A percentile compares a stretch with the other conserved stretches of the same genome.
Evolutionary conservation across 805 yeast genomes (phyloP).

Genomic region (Wickerhamomyces bovis): DNA sequence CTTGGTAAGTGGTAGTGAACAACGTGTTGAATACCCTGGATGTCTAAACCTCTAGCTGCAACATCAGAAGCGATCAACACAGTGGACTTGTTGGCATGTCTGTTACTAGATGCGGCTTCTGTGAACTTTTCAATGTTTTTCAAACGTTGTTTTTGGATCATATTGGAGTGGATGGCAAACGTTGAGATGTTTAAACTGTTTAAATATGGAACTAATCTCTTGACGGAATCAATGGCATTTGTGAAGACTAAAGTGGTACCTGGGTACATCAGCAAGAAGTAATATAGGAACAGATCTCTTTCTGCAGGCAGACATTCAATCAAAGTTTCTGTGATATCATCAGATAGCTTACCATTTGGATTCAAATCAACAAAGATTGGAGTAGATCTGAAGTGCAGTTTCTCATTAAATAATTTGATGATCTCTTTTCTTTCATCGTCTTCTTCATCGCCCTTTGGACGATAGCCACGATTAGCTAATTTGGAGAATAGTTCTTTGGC

Average conservation of each 20-base stretch:
- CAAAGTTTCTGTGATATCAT: slow-evolving; percentile 72
- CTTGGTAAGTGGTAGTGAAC: slow-evolving; percentile 94
- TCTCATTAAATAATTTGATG: slow-evolving; percentile 55
- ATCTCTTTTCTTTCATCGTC: slow-evolving; percentile 48
- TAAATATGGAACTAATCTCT: slow-evolving; percentile 72
- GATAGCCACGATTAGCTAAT: slow-evolving; percentile 39
- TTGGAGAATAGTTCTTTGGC: slow-evolving; percentile 76
- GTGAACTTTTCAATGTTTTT: slow-evolving; percentile 79
- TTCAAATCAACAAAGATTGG: slow-evolving; percentile 80
- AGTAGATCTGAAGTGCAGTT: slow-evolving; percentile 63
- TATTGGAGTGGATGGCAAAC: slow-evolving; percentile 83
- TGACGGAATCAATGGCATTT: slow-evolving; percentile 92
- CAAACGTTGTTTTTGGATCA: slow-evolving; percentile 91
- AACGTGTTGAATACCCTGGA: slow-evolving; percentile 85
- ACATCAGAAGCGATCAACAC: slow-evolving; percentile 93
- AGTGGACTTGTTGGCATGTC: slow-evolving; percentile 41
- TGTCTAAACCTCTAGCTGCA: slow-evolving; percentile 97
- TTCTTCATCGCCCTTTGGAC: slow-evolving; percentile 25
- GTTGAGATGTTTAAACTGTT: slow-evolving; percentile 61
- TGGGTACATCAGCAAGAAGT: slow-evolving; percentile 78
- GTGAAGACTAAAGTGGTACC: slow-evolving; percentile 90
- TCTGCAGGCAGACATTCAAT: slow-evolving; percentile 89
- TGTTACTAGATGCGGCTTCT: slow-evolving; percentile 35
- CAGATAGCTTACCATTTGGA: slow-evolving; percentile 75
- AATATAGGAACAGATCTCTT: slow-evolving; percentile 84